These are phyloP conservation scores for Zizania latifolia DNA, from an alignment of 176 grass and related monocot genomes.

Conservation along the genomic window DNA sequence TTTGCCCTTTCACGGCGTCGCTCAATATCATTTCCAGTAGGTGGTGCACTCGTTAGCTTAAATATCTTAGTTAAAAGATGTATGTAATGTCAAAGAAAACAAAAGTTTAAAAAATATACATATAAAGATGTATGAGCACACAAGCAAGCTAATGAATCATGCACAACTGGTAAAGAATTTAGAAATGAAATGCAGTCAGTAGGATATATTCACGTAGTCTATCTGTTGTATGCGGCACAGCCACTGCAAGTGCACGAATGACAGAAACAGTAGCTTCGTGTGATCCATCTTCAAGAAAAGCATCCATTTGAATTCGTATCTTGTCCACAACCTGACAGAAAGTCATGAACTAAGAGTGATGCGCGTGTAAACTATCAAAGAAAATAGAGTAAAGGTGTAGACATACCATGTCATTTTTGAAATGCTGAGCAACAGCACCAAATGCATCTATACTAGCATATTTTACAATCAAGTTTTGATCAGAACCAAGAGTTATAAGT, in stretches of 20 bases:
- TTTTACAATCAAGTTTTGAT: slow-evolving; percentile 88
- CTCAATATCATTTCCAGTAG: slow-evolving; percentile 49
- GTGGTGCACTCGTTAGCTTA: slow-evolving; percentile 51
- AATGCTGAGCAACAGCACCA: slow-evolving; percentile 94
- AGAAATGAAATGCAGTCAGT: slow-evolving; percentile 20
- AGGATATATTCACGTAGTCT: slow-evolving; percentile 99
- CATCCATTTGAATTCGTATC: slow-evolving; percentile 96
- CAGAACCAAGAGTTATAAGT: slow-evolving; percentile 83
- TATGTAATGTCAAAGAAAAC: slow-evolving; percentile 75
- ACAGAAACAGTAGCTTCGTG: slow-evolving; percentile 90
- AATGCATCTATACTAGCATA: slow-evolving; percentile 97
- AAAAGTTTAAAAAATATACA: slow-evolving; percentile 11
- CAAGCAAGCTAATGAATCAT: slow-evolving; percentile 2
- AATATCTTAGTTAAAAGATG: slow-evolving; percentile 97
- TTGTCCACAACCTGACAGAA: slow-evolving; percentile 82
- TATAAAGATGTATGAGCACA: slow-evolving; percentile 12
- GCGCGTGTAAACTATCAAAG: background rate
- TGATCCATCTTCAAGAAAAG: slow-evolving; percentile 97
- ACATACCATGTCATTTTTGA: slow-evolving; percentile 91
- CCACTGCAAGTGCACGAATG: slow-evolving; percentile 69
- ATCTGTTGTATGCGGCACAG: slow-evolving; percentile 86
- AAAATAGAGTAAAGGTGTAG: slow-evolving; percentile 19
- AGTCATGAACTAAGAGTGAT: background rate
- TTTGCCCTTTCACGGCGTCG: slow-evolving; percentile 63
- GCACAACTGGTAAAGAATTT: slow-evolving; percentile 10